Base-by-base conservation (phyloP, 768 basidiomycete genomes). In the Tylopilus sp. region DNA sequence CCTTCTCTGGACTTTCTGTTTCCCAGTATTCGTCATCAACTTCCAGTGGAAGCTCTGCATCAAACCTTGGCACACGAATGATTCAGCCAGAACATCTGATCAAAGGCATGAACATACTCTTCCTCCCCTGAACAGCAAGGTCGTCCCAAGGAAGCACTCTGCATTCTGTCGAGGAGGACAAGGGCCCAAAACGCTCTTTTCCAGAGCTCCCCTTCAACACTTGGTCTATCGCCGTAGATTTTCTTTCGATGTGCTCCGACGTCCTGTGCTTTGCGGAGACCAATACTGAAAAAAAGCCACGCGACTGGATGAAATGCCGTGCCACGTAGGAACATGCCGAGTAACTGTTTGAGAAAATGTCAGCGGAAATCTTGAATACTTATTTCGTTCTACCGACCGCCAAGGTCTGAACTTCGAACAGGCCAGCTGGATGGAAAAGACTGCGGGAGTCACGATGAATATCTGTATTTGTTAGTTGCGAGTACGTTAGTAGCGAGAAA, bases 21-120 rank as follows among this genome's bases (percentile, higher is more conserved):
- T 83, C 79, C 90, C 89, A 94, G 63, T 83, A 91, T 56, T 85
- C 82, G 60, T 87, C 86, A 58, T 95, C 89, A 14, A 92, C 85
- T 66, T 92, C 89, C 13, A 89, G 76, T 36, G 89, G 89, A 30
- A 89, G 72, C 42, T 91, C 91, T 25, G 87, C 73, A 64, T 95
- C 92, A 64, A 90, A 91, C 66, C 91, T 93, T 57, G n/a, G 56
- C 48, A 56, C 65, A 26, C 24, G n/a, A 37, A 49, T 11, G 21
- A 21, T 47, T 63, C 19, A 61, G 45, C 46, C 22, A 50, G 33
- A 48, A 30, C 1, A 33, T 29, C 30, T 25, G 30, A 48, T 31
- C n/a, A 21, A 12, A 14, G 36, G 10, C 16, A 22, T n/a, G 26
- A 4, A 26, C 80, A 70, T 55, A 88, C 86, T 88, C 86, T 72